These are phyloP conservation scores for Teunomyces panamensis DNA, from an alignment of 805 yeast species.

Conservation along the genomic window DNA sequence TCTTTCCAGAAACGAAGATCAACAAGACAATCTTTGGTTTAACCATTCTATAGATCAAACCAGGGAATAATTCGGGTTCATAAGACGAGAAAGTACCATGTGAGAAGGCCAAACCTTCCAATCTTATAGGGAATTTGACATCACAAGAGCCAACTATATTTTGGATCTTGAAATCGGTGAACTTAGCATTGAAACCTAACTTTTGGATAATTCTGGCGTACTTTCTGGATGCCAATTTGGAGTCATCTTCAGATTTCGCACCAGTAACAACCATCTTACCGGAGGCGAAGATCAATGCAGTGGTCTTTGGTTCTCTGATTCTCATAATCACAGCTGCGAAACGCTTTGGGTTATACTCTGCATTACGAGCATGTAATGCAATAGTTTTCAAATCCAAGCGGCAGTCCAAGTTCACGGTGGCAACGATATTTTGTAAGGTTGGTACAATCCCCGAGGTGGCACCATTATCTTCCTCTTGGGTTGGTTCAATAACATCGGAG, in stretches of 20 bases:
- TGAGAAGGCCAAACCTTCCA: constrained; percentile 95
- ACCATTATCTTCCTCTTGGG: constrained; percentile 54
- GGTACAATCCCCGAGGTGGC: constrained; percentile 96
- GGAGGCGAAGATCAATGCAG: constrained; percentile 95
- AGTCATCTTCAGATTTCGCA: constrained; percentile 97
- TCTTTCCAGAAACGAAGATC: constrained; percentile 95
- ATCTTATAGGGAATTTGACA: constrained; percentile 94
- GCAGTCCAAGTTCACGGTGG: constrained; percentile 95
- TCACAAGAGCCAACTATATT: constrained; percentile 98
- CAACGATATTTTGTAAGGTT: constrained; percentile 91
- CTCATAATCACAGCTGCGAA: constrained; percentile 99
- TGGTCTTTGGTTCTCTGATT: constrained; percentile 97
- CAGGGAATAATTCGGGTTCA: constrained; percentile 98
- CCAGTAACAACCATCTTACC: constrained; percentile 99
- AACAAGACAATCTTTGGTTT: constrained; percentile 95
- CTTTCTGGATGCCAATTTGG: constrained; percentile 96
- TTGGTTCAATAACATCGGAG: constrained; percentile 33
- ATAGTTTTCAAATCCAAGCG: constrained; percentile 94
- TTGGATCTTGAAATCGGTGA: constrained; percentile 96
- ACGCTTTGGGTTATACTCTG: constrained; percentile 97
- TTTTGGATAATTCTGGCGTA: constrained; percentile 98
- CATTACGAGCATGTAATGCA: constrained; percentile 97
- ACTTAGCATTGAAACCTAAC: constrained; percentile 95
- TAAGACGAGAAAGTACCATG: constrained; percentile 99
- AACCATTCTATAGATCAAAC: constrained; percentile 98